Evolutionary conservation across 305 asterid species (phyloP).

Genomic region (Solanum hybrid): DNA sequence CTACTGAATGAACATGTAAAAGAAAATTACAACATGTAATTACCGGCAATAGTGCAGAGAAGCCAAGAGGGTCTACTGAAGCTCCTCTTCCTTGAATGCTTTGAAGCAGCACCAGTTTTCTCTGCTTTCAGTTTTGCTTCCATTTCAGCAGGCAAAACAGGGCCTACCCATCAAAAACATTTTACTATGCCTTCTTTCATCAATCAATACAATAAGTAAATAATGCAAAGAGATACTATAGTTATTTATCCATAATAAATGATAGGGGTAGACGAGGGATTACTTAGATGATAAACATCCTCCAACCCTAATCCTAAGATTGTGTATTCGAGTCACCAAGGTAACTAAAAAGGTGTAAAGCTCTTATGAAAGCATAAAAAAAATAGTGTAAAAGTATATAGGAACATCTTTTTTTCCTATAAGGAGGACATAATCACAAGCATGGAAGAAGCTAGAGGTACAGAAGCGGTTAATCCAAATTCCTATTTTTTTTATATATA

Average conservation of each 20-base stretch:
- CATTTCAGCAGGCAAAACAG: conserved; percentile 5
- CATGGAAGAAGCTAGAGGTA: no score
- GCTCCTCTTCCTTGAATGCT: background rate
- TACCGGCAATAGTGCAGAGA: conserved; percentile 11
- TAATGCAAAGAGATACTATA: background rate
- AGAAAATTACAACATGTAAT: background rate
- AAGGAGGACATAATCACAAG: background rate
- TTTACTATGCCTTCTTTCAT: background rate
- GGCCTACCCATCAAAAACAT: background rate
- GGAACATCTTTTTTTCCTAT: background rate
- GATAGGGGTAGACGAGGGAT: background rate
- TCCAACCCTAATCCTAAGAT: background rate
- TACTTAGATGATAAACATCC: background rate
- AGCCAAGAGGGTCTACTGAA: conserved; percentile 12
- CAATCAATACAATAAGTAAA: background rate
- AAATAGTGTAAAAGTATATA: background rate
- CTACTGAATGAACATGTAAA: background rate
- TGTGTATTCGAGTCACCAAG: background rate
- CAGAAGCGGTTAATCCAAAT: background rate
- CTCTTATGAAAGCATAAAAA: background rate
- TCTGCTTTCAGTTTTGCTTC: background rate
- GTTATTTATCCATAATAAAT: background rate
- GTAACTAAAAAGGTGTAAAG: background rate
- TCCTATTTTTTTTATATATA: background rate
- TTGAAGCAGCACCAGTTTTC: conserved; percentile 1